Conservation (phyloP, 2,329 filamentous ascomycete genomes). For the Penicillium sp. region DNA sequence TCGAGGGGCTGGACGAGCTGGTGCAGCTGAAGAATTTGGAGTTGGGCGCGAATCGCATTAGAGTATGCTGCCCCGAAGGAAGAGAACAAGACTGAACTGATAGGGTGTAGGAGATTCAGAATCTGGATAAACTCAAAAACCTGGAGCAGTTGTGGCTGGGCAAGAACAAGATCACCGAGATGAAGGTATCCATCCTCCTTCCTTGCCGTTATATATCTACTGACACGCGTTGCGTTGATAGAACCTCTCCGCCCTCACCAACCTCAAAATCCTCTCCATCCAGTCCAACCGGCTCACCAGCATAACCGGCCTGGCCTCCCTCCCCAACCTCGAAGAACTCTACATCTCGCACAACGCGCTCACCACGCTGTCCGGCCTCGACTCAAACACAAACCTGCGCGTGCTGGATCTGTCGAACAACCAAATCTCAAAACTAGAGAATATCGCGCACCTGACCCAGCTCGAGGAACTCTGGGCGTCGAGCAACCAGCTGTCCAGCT, state of each 20-base stretch:
- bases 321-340: conserved; percentile 79
- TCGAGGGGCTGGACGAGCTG: conserved; percentile 77
- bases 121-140: conserved; percentile 69
- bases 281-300: conserved; percentile 88
- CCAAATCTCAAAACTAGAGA: conserved; percentile 68
- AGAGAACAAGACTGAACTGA: not conserved
- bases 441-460: conserved; percentile 63
- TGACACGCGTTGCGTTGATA: conserved; percentile 17
- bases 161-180: conserved; percentile 91
- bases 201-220: not conserved
- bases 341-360: conserved; percentile 96
- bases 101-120: conserved; percentile 64
- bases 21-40: conserved; percentile 77
- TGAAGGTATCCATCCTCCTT: conserved; percentile 50
- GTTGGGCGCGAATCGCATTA: conserved; percentile 85
- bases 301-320: conserved; percentile 69
- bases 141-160: conserved; percentile 91
- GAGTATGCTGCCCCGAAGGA: conserved; percentile 38
- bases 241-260: conserved; percentile 68
- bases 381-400: conserved; percentile 62
- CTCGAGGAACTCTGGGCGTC: conserved; percentile 94
- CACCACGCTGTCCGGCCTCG: conserved; percentile 69
- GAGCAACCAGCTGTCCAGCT: conserved; percentile 76
- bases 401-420: conserved; percentile 91
- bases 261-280: conserved; percentile 83